Base-by-base conservation (phyloP, 106 monocot genomes). In the Phalaenopsis aphrodite region DNA sequence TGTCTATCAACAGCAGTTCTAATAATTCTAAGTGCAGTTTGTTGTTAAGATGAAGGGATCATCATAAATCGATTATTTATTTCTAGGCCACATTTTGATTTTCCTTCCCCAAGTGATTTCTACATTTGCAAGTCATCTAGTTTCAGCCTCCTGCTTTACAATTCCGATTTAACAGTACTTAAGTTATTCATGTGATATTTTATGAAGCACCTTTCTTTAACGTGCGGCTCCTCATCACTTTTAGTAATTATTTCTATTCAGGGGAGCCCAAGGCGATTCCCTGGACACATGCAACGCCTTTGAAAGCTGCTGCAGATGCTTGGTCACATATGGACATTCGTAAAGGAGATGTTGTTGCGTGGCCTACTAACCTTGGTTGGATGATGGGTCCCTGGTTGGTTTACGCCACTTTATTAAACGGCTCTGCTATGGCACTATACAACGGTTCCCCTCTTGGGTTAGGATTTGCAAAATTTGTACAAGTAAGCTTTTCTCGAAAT, bases 361-460 rank as follows among this genome's bases (percentile, higher is more conserved):
- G 97, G 97, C 97, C 97, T 74, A 98, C 97, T 79, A 98, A 94
- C 80, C 90, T 98, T 79, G 97, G 97, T 55, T 98, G 97, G 97
- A 98, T 98, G 97, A 98, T 98, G 97, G 97, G 97, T 37, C 97
- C 97, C 39, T 98, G 97, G 97, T 92, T 98, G 84, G 90, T 98
- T 79, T 98, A 98, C 85, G 97, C 97, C 42, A 75, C 82, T 81
- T 89, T 98, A 61, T n/a, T 98, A 7, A 98, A 98, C 88, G 94
- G 97, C 56, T 90, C 97, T 81, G 85, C 97, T 56, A 98, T 94
- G 87, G 94, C 97, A 75, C 77, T 98, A 19, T 98, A 90, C 82
- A 92, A 98, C 84, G 97, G 97, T 42, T 91, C 92, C n/a, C 97
- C 94, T 11, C 85, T 92, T 78, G 87, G 88, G 68, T 76, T 87